Base-by-base conservation (phyloP, 148 eudicot species). In the Rheum nobile region DNA sequence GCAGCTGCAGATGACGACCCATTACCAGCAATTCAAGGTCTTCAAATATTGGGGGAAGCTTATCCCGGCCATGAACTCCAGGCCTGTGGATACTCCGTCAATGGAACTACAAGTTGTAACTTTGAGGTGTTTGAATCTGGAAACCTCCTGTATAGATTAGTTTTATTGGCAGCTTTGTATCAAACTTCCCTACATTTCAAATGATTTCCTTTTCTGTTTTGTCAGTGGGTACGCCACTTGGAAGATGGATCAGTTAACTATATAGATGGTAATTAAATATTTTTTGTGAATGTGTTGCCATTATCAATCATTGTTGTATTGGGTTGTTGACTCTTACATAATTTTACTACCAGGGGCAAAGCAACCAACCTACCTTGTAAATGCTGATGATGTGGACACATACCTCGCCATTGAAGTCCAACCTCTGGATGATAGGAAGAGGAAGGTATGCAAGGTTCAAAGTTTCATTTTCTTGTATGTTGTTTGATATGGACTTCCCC, bases 201-300 rank as follows among this genome's bases (percentile, higher is more conserved):
- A 42, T 47, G 42, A 74, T 79, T 9, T 6, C 63, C 32, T 57
- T 74, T 73, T 59, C 73, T 81, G 55, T 76, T 42, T 75, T 68
- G 74, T 74, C 78, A 89, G 98, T 93, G 98, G 98, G 87, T 93
- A 54, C 95, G 98, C 35, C 93, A 91, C 84, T 63, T 91, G 86
- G 95, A 93, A 82, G 98, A 93, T 88, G 98, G 98, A 77, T 93
- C 98, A 75, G 85, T 93, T 65, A 83, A 88, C 71, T 91, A 91
- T 74, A 89, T 93, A 70, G 98, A 93, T 19, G 97, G 97, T 92
- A 88, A 76, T 67, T 2, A 46, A 29, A 24, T 35, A 72, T 47
- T 80, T 65, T 24, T 46, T 38, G 38, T 50, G 38, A 1, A 13
- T 65, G 35, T 28, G 39, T 65, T 31, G 39, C 32, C 22, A 65